phyloP scores from a whole-genome alignment of 805 yeast species.

The Wickerhamomyces sydowiorum region DNA sequence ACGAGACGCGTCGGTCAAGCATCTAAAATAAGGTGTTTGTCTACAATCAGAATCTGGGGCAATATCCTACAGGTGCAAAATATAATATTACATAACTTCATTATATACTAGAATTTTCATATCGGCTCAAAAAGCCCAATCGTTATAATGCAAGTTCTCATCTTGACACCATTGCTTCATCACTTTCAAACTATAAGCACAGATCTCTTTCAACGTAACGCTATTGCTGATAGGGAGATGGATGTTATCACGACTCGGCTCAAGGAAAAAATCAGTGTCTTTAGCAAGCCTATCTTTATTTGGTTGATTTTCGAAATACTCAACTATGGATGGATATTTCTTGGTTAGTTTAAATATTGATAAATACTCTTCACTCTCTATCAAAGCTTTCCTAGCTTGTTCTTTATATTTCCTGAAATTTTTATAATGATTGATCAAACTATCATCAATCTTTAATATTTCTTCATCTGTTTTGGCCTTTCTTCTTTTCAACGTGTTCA shows the following conservation, averaged over 20 bases:
- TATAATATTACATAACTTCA: too few species aligned
- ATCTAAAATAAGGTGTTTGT: too few species aligned
- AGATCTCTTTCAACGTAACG: constrained; percentile 3
- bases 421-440: constrained; percentile 2
- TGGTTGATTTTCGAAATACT: neutral
- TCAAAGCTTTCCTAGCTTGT: constrained; percentile 4
- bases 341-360: constrained; percentile 8
- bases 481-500: constrained; percentile 4
- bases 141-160: constrained; percentile 2
- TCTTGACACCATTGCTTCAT: constrained; percentile 9
- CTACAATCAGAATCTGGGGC: too few species aligned
- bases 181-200: constrained; percentile 5
- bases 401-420: constrained; percentile 6
- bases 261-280: too few species aligned
- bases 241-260: constrained; percentile 1
- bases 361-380: constrained; percentile 6
- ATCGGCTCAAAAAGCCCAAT: constrained; percentile 3
- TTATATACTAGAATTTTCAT: neutral
- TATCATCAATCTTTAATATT: neutral
- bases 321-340: constrained; percentile 8
- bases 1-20: too few species aligned
- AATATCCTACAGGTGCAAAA: too few species aligned
- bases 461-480: neutral
- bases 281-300: too few species aligned
- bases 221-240: constrained; percentile 8